Base-by-base conservation (phyloP, 2,329 filamentous ascomycete genomes). In the Xylaria sp. region DNA sequence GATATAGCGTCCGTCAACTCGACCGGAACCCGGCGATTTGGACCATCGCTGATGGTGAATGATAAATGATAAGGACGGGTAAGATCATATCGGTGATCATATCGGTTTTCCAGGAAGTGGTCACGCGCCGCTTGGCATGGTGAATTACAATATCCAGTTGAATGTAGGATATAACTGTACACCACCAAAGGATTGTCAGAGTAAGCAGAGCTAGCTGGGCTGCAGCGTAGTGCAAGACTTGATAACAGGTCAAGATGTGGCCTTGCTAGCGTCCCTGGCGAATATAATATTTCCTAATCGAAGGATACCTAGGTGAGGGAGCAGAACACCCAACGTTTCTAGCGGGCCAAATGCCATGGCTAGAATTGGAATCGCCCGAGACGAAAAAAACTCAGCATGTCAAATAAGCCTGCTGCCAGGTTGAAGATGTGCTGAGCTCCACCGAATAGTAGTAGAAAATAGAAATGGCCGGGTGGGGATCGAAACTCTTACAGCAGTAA, bases 1-100 rank as follows among this genome's bases (percentile, higher is more conserved):
- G 75, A 71, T 52, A 64, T 58, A 71, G 67, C 39, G 60, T 57
- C 63, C 50, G 56, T 59, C 13, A 37, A 57, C 28, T 62, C n/a
- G 34, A 62, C 50, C 56, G 46, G 54, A 28, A 55, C 25, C 52
- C 65, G 39, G 57, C 59, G 34, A 48, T 50, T 41, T 46, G 56
- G 55, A 37, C 51, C 41, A 69, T 41, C 13, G 48, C 46, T 56
- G 56, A 4, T 46, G 41, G 56, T 61, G 20, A 23, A 41, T 37
- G 39, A 39, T 52, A 8, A 41, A 37, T 44, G 52, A 65, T 55
- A 61, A 64, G 39, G 62, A 51, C 54, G 65, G 48, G 50, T 59
- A 51, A 59, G 62, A 68, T 20, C 15, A 55, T 55, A 55, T 54
- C 51, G 25, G 46, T 13, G 62, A 68, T 20, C 28, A 55, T 55